Evolutionary conservation across 768 basidiomycete genomes (phyloP), one percentile per base, ranked within the genome.

Genomic region (Amanita rimosa): DNA sequence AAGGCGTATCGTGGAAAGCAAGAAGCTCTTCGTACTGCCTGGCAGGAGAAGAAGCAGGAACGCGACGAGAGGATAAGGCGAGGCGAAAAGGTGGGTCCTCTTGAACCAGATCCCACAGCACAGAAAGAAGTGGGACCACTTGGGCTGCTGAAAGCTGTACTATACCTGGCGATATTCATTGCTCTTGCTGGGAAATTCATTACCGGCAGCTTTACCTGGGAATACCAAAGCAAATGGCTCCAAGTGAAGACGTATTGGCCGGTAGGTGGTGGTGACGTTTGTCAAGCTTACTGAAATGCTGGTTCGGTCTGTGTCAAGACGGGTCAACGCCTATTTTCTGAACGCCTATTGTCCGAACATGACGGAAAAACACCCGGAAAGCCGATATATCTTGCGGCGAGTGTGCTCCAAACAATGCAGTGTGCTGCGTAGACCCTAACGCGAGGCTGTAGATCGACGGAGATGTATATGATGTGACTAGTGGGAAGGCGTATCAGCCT

Each of bases 381-480:
- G 58, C 89, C 92, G 21, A 64, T 93, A 43, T 97, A 92, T 66
- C 67, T 98, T 41, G 93, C 92, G 51, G 89, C 87, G 65, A 61
- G 81, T 52, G 29, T 34, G 39, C 40, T 43, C 40, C 40, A 43
- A 49, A 43, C 48, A 49, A 49, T 49, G 40, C 16, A 29, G 50
- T 53, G 10, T 50, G 46, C 55, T 31, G 31, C 31, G 13, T 35
- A 40, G 48, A 50, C 54, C 40, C 48, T 45, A 29, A 35, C 50
- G 38, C 21, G 26, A 43, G 31, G 22, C 51, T 47, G 39, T 60
- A 91, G 89, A 85, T 98, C 61, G 89, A 92, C 60, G 87, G 88
- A 10, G 85, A 87, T 46, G 90, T 98, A 6, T 98, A 82, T 65
- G 94, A 98, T 59, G 94, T 98, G 46, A 78, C 83, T n/a, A 73